Evolutionary conservation across 345 rosid species (phyloP).

Genomic region (Microcos paniculata): DNA sequence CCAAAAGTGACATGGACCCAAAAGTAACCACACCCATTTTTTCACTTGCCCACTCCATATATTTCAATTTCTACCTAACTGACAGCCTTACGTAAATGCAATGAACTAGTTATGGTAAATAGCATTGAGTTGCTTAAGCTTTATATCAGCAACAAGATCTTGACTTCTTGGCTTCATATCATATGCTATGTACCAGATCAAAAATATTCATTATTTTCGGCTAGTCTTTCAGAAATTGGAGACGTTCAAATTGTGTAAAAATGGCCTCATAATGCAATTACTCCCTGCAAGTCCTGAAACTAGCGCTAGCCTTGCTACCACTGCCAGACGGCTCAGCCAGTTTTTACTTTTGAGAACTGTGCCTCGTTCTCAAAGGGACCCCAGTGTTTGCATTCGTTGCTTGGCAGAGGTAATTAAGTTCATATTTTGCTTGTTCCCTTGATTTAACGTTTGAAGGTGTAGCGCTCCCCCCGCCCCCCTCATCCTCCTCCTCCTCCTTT

Average conservation of each 20-base stretch:
- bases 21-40: slow-evolving; percentile 22
- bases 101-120: neutral
- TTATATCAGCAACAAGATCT: slow-evolving; percentile 15
- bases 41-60: neutral
- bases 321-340: slow-evolving; percentile 24
- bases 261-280: slow-evolving; percentile 51
- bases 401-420: neutral
- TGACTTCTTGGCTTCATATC: too few species aligned
- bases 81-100: neutral
- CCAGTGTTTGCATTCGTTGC: slow-evolving; percentile 26
- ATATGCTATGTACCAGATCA: neutral
- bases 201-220: neutral
- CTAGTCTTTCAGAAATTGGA: neutral
- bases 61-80: neutral
- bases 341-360: slow-evolving; percentile 16
- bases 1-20: slow-evolving; percentile 26
- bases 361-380: slow-evolving; percentile 23
- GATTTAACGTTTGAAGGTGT: neutral
- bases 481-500: too few species aligned
- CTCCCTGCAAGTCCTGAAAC: slow-evolving; percentile 33
- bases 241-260: neutral
- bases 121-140: neutral
- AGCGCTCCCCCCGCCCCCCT: too few species aligned
- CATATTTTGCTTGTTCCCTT: neutral
- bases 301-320: slow-evolving; percentile 16